Evolutionary conservation across 2,329 filamentous ascomycete species (phyloP).

Genomic region (Allantophomopsis lycopodina): DNA sequence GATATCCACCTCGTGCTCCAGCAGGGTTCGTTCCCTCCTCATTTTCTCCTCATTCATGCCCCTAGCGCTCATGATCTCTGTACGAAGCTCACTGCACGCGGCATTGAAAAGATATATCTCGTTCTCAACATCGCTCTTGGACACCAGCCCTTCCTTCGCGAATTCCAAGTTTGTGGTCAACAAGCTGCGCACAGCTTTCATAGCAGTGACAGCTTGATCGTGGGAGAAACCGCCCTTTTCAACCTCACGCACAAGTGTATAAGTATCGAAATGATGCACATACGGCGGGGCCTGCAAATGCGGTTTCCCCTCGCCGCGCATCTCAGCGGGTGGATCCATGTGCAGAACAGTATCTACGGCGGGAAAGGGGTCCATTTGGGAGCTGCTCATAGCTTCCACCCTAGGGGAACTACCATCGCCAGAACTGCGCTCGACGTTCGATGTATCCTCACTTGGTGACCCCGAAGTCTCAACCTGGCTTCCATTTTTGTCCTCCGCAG

Average conservation of each 20-base stretch:
- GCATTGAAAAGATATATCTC: constrained; percentile 89
- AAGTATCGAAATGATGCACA: constrained; percentile 94
- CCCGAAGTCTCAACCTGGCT: constrained; percentile 6
- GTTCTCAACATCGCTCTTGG: constrained; percentile 89
- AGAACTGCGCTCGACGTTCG: constrained; percentile 10
- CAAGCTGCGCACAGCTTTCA: constrained; percentile 79
- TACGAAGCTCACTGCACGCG: constrained; percentile 81
- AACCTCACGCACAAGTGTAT: constrained; percentile 73
- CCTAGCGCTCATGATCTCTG: constrained; percentile 70
- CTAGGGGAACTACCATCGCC: constrained; percentile 6
- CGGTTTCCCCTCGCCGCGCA: constrained; percentile 27
- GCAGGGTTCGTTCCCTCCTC: constrained; percentile 66
- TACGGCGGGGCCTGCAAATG: constrained; percentile 65
- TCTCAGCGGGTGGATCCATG: constrained; percentile 27
- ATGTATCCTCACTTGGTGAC: constrained; percentile 13
- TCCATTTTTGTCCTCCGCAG: constrained; percentile 2
- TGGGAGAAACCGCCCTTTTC: constrained; percentile 56
- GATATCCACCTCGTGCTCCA: constrained; percentile 95
- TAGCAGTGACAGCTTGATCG: constrained; percentile 67
- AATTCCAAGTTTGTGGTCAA: constrained; percentile 69
- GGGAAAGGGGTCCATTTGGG: background rate
- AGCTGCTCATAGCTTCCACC: background rate
- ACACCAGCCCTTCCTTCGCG: constrained; percentile 68
- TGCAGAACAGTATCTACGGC: constrained; percentile 33
- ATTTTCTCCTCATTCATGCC: constrained; percentile 68